Base-by-base conservation (phyloP, 768 basidiomycete genomes). In the Leccinum obscurum region DNA sequence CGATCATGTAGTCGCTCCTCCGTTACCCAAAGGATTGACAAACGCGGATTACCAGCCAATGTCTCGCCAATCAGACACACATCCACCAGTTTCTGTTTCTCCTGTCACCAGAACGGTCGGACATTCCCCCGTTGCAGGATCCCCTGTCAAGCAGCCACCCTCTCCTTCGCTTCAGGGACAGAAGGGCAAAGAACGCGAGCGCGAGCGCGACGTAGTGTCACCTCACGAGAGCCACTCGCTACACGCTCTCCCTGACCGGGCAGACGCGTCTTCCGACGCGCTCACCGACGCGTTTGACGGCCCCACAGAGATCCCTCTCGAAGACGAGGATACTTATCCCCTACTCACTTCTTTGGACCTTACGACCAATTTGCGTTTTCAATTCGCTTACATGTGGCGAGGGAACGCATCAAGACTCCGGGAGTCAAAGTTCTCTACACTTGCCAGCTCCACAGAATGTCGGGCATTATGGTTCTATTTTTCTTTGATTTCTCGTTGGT, bases 151-250 rank as follows among this genome's bases (percentile, higher is more conserved):
- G 24, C 9, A 30, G 5, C 22, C 37, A 1, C 4, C 3, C 22
- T 49, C 56, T 10, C 52, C 34, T 26, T 7, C 52, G 8, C 17
- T 17, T 4, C 44, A 30, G 28, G 52, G 52, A 44, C 9, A 24
- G 1, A 73, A 71, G 55, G 69, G 64, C 2, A 75, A 71, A 62
- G 65, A 59, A 58, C 70, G 64, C 46, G 64, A 65, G 22, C 70
- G 62, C 46, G 64, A 65, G 22, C 30, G 24, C 50, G 50, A 52
- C 14, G 35, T 22, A 3, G 2, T 44, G 10, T 58, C 60, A 39
- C 41, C 48, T 50, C 53, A 8, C 53, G 22, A 44, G 37, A 55
- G 48, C 24, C 15, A 28, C 32, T 54, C 51, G 49, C 54, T 9
- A 30, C 49, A 2, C 14, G 4, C n/a, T 28, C 46, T 32, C 39